Evolutionary conservation across 176 grass and related monocot species (phyloP), one percentile per base, ranked within the genome.

Genomic region (Pontederia paniculata): DNA sequence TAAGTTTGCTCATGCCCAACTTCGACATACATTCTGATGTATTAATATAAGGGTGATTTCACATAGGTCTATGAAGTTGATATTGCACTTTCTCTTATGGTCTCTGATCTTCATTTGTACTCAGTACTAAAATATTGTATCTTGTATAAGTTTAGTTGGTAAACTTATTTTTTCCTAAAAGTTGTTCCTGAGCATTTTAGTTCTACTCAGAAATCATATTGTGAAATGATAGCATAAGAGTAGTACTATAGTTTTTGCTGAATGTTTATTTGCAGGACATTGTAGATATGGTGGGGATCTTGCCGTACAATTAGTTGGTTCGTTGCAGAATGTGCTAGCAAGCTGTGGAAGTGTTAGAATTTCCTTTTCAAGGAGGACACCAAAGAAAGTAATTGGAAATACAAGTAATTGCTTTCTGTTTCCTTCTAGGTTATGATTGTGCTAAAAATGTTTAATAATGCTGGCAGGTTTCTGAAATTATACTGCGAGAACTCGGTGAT

Each of bases 271-370:
- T 14, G 21, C 59, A 96, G 91, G 76, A 56, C 86, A 96, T 22
- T 96, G 91, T 72, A 89, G 84, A 60, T 96, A 89, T 74, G 82
- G 85, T 68, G 64, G 70, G 45, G 80, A 84, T 55, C 76, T 96
- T 60, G 82, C 91, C 23, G 78, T 22, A 28, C 91, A 89, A 63
- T 75, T 96, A 44, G 55, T 89, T 45, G 71, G 54, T 50, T 86
- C 79, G 16, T 42, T 89, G 54, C 62, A 76, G 28, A 96, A 89
- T 63, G 91, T 81, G 58, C 21, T 96, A 63, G 66, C 79, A 70
- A 96, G 66, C 59, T 89, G 86, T 74, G 86, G 86, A 65, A 89
- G 82, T 60, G 82, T 84, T 41, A 89, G 82, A 78, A 81, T 96
- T 67, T 87, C 91, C 31, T 89, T 96, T 47, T 87, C 91, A 18